Conservation (phyloP, 2,329 filamentous ascomycete species). For the Botrytis elliptica region DNA sequence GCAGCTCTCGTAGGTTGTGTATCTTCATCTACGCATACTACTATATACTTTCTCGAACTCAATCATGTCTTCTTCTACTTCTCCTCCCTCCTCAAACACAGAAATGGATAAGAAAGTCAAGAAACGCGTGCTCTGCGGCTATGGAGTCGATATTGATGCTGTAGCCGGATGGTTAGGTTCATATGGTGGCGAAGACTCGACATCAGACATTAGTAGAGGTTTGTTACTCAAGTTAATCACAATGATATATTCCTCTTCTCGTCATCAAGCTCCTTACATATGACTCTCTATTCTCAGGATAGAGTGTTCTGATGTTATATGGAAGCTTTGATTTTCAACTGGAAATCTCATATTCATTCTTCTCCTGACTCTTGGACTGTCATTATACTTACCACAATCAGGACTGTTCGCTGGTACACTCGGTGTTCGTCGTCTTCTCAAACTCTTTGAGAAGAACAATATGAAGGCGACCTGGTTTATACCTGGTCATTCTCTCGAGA, state of each 20-base stretch:
- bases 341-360: neutral
- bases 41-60: slow-evolving; percentile 1
- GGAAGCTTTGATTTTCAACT: neutral
- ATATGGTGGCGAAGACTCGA: slow-evolving; percentile 71
- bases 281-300: neutral
- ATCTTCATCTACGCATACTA: neutral
- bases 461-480: slow-evolving; percentile 70
- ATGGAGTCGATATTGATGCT: slow-evolving; percentile 74
- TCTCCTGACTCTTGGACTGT: neutral
- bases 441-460: slow-evolving; percentile 68
- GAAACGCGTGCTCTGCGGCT: slow-evolving; percentile 56
- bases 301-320: neutral
- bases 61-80: neutral
- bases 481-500: slow-evolving; percentile 62
- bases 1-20: neutral
- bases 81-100: neutral
- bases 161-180: slow-evolving; percentile 74
- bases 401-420: slow-evolving; percentile 67
- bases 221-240: slow-evolving; percentile 17
- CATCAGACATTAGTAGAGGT: slow-evolving; percentile 71
- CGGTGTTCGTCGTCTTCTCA: slow-evolving; percentile 64
- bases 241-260: neutral
- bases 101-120: slow-evolving; percentile 41
- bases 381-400: slow-evolving; percentile 32
- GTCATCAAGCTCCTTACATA: no score